A percentile compares a stretch with the other conserved stretches of the same genome.
phyloP scores from a whole-genome alignment of 2,329 filamentous ascomycete species.

The Kalaharituber pfeilii region DNA sequence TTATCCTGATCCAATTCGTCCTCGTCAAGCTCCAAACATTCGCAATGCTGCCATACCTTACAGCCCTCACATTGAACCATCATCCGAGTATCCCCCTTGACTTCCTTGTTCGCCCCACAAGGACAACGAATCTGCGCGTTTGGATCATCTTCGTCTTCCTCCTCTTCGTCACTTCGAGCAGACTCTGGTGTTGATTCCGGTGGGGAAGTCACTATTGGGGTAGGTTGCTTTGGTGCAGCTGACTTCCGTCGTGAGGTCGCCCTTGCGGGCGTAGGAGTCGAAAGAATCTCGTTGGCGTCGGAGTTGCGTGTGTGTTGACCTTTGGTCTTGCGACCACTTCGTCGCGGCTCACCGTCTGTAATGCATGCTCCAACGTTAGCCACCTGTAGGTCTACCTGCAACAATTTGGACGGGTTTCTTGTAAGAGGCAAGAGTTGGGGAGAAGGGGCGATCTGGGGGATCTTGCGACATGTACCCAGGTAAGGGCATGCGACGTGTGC shows the following conservation, averaged over 20 bases:
- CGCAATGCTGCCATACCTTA: constrained; percentile 90
- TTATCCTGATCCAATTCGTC: constrained; percentile 33
- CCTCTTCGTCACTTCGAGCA: constrained; percentile 33
- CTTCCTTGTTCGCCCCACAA: constrained; percentile 71
- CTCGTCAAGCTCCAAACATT: constrained; percentile 77
- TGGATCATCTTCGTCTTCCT: constrained; percentile 32
- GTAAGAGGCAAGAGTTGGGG: neutral
- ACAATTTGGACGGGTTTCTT: neutral
- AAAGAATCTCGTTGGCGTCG: constrained; percentile 48
- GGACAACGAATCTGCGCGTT: constrained; percentile 58
- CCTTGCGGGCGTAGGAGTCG: constrained; percentile 20
- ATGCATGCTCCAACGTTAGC: neutral
- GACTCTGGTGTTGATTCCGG: constrained; percentile 25
- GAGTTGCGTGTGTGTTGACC: constrained; percentile 84
- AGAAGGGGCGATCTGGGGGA: neutral
- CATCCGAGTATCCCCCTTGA: constrained; percentile 68
- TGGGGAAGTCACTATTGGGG: constrained; percentile 27
- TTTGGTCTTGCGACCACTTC: constrained; percentile 90
- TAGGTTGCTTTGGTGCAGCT: constrained; percentile 38
- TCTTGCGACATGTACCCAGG: neutral
- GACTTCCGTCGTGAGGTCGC: constrained; percentile 25
- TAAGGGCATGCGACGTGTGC: neutral
- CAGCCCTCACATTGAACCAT: constrained; percentile 96
- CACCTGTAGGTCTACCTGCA: neutral
- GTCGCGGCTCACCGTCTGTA: constrained; percentile 49